A percentile compares a stretch with the other conserved stretches of the same genome.
Evolutionary conservation across 164 flowering plant species (phyloP).

Genomic region (Tetrastigma voinierianum): DNA sequence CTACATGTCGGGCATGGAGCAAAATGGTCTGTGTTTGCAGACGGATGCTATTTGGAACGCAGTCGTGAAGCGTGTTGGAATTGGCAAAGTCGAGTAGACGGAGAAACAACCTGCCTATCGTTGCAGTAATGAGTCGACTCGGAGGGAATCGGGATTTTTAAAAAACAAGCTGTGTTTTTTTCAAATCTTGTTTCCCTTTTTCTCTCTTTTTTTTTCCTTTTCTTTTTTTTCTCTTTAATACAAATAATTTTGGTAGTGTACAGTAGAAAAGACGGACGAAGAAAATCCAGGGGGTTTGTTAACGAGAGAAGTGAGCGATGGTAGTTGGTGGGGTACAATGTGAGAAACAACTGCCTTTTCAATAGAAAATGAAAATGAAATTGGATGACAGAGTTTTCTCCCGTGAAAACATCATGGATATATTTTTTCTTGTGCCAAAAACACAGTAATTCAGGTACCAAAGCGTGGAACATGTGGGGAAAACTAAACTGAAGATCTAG

Average conservation of each 20-base stretch:
- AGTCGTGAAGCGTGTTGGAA: conserved; percentile 62
- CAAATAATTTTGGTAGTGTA: conserved; percentile 27
- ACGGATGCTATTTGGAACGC: conserved; percentile 62
- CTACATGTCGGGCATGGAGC: conserved; percentile 58
- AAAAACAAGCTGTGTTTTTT: no score
- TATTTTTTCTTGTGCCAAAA: no score
- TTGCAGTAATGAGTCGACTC: not conserved
- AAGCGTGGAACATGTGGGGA: no score
- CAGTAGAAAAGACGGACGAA: conserved; percentile 7
- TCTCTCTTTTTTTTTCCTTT: conserved; percentile 4
- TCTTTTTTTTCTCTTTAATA: not conserved
- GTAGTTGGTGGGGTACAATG: not conserved
- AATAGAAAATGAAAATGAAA: not conserved
- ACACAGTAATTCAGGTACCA: no score
- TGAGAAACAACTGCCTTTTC: not conserved
- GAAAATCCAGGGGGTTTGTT: not conserved
- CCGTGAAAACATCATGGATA: no score
- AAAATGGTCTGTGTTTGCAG: conserved; percentile 34
- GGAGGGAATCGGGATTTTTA: no score
- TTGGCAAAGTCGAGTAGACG: conserved; percentile 52
- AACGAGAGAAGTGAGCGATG: no score
- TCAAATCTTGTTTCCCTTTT: not conserved
- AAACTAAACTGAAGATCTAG: no score
- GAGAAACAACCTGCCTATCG: not conserved
- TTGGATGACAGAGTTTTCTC: not conserved